Evolutionary conservation across 140 eudicot genomes (phyloP).

Genomic region (Erigeron philadelphicus): DNA sequence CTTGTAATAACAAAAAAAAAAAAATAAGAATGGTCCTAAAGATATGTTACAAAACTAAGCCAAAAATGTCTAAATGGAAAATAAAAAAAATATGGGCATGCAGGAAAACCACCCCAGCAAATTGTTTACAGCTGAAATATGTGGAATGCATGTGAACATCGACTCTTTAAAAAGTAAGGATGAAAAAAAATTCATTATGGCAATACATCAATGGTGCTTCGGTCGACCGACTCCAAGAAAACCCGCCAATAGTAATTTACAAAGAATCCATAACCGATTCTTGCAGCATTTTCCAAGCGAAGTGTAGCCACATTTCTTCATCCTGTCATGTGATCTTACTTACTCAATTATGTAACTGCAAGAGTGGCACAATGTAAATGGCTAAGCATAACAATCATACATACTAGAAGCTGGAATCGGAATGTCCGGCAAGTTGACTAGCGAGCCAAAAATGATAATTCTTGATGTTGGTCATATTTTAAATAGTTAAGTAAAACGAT

Average conservation of each 20-base stretch:
- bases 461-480: neutral
- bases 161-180: conserved; percentile 15
- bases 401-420: neutral
- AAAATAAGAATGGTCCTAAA: neutral
- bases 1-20: neutral
- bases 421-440: neutral
- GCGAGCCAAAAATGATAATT: neutral
- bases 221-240: conserved; percentile 6
- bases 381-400: neutral
- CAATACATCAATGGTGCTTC: conserved; percentile 15
- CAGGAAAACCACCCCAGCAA: conserved; percentile 24
- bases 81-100: conserved; percentile 17
- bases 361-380: neutral
- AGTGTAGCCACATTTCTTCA: conserved; percentile 16
- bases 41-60: neutral
- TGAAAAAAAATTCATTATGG: conserved; percentile 13
- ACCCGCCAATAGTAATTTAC: conserved; percentile 20
- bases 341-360: conserved; percentile 28
- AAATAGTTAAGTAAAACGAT: neutral
- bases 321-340: conserved; percentile 19
- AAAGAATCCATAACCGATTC: conserved; percentile 20
- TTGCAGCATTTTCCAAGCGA: conserved; percentile 17
- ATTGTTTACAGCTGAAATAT: conserved; percentile 20
- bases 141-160: neutral
- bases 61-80: neutral